These are phyloP conservation scores for Botrytis elliptica DNA, from an alignment of 2,329 filamentous ascomycete genomes.

Conservation along the genomic window DNA sequence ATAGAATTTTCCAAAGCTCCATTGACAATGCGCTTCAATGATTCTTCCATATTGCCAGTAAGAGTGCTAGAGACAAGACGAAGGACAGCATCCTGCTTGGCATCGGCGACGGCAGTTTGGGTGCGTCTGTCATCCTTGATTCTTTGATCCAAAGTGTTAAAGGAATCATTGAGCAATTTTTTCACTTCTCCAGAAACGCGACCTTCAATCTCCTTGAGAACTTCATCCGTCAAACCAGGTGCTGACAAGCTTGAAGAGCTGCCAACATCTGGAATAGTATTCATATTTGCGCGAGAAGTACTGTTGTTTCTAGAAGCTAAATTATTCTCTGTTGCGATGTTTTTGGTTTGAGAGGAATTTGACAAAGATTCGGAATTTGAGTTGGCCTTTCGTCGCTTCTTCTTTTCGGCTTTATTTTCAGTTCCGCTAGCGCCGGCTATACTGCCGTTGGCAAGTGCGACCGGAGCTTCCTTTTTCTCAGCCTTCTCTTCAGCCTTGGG, in stretches of 20 bases:
- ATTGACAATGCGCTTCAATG: conserved; percentile 51
- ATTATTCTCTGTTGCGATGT: conserved; percentile 39
- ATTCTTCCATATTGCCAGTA: conserved; percentile 63
- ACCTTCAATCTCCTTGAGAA: conserved; percentile 48
- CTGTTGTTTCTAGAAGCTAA: conserved; percentile 34
- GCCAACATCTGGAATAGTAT: conserved; percentile 23
- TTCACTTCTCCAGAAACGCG: conserved; percentile 50
- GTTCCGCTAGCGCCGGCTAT: conserved; percentile 34
- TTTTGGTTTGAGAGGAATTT: conserved; percentile 32
- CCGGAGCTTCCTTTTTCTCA: conserved; percentile 35
- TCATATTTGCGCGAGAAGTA: conserved; percentile 29
- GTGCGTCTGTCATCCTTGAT: conserved; percentile 66
- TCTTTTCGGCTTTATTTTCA: conserved; percentile 61
- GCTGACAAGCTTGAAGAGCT: conserved; percentile 21
- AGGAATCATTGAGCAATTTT: conserved; percentile 53
- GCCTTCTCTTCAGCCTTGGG: conserved; percentile 43
- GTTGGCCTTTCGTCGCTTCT: conserved; percentile 69
- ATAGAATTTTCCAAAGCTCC: conserved; percentile 68
- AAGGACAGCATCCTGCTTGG: conserved; percentile 69
- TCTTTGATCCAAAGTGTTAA: conserved; percentile 61
- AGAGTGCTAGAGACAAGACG: conserved; percentile 67
- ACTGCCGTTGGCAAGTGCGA: conserved; percentile 31
- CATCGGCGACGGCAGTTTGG: conserved; percentile 59
- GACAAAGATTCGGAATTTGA: conserved; percentile 35
- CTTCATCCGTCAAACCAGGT: conserved; percentile 43